A percentile compares a stretch with the other conserved stretches of the same genome.
Conservation (phyloP, 2,329 filamentous ascomycete species). For the Endoconidiophora polonica region DNA sequence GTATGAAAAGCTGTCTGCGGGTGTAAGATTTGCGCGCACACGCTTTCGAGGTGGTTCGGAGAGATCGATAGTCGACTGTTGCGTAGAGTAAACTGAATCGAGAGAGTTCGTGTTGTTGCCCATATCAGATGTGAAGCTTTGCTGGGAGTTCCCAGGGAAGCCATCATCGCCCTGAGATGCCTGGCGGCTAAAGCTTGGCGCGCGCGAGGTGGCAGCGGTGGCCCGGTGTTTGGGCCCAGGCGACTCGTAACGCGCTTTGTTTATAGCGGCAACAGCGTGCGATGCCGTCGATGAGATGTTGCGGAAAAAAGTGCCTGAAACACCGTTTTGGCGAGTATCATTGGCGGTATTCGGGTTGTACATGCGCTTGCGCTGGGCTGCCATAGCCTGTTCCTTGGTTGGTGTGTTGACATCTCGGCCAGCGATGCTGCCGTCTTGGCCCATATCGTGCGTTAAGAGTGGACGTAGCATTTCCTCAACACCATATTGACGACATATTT, state of each 20-base stretch:
- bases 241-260: conserved; percentile 86
- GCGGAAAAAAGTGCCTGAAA: conserved; percentile 84
- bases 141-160: conserved; percentile 61
- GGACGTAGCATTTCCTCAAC: conserved; percentile 63
- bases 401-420: conserved; percentile 75
- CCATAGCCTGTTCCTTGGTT: conserved; percentile 98
- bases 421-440: conserved; percentile 53
- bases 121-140: conserved; percentile 65
- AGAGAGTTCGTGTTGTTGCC: conserved; percentile 36
- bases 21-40: conserved; percentile 38
- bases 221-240: conserved; percentile 48
- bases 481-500: conserved; percentile 69
- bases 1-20: conserved; percentile 37
- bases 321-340: conserved; percentile 49
- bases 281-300: conserved; percentile 90
- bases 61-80: conserved; percentile 31
- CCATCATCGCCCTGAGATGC: conserved; percentile 49
- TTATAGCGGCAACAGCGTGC: conserved; percentile 87
- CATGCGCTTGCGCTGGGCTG: conserved; percentile 78
- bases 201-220: conserved; percentile 17
- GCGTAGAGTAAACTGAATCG: conserved; percentile 10
- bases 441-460: conserved; percentile 66
- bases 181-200: conserved; percentile 54
- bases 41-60: conserved; percentile 72
- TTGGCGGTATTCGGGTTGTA: conserved; percentile 51